Base-by-base conservation (phyloP, 192 early-diverging fungal species). In the Coemansia sp. region DNA sequence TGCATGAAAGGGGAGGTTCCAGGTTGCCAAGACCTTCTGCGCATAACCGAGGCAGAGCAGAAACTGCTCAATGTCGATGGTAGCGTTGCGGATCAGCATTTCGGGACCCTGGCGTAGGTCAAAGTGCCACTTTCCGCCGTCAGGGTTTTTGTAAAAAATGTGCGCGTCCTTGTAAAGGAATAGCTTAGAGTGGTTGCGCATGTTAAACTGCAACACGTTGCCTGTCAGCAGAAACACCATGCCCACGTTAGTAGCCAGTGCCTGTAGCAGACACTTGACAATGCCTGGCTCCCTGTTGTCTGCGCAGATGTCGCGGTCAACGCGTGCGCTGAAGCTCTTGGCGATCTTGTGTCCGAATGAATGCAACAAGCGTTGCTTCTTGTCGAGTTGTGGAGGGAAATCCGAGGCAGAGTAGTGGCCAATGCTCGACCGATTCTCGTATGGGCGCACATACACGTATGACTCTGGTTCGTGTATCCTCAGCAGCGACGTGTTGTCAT, bases 401-500 rank as follows among this genome's bases (percentile, higher is more conserved):
- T 20, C 64, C 7, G 53, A 58, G 19, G 57, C 66, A 9, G 63
- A 52, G 56, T 75, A 81, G 54, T 65, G 64, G 33, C 78, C 78
- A 22, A 81, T 69, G 60, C 73, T 70, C 21, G 73, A 72, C 52
- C 72, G 68, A 42, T 66, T 69, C 58, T 69, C 63, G 4, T 61
- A 75, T 21, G 78, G 73, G 29, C 73, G 66, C 27, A 81, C 70
- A 36, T 81, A 81, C 31, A 72, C 67, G n/a, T 70, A 81, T 27
- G 54, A 51, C 31, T 61, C 69, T 7, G 56, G 31, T 17, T 54
- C 64, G 32, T 57, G 23, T n/a, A 61, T 30, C 32, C 72, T 51
- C 9, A 76, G 66, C 23, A 96, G 75, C 11, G 87, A 92, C 5
- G 91, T 93, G 29, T 87, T 86, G 76, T 98, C 96, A 56, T 97